These are phyloP conservation scores for Rhynchospora pubera DNA, from an alignment of 176 grass and related monocot species.

Conservation along the genomic window DNA sequence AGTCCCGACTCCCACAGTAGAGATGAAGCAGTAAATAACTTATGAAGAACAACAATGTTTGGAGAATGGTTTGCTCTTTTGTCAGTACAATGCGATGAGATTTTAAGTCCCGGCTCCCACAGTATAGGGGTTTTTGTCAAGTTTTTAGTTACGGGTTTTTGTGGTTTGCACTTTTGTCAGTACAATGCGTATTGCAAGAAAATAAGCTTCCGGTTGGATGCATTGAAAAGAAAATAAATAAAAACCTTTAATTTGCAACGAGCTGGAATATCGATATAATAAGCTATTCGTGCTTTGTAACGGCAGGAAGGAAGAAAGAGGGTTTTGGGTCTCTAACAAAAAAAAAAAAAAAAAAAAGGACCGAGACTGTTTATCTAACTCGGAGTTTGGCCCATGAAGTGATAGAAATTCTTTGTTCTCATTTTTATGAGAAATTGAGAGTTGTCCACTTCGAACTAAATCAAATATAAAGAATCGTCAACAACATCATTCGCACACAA, in stretches of 20 bases:
- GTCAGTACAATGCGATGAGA: too few relatives aligned
- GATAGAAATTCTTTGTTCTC: too few relatives aligned
- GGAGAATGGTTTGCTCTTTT: too few relatives aligned
- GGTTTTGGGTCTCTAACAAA: neutral
- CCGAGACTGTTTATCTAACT: neutral
- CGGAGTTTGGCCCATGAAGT: neutral
- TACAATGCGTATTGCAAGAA: neutral
- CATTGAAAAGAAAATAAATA: neutral
- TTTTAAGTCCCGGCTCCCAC: too few relatives aligned
- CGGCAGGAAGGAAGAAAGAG: neutral
- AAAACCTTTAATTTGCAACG: neutral
- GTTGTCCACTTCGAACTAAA: too few relatives aligned
- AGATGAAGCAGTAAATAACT: neutral
- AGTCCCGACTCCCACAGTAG: constrained; percentile 35
- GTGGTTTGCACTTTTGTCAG: neutral
- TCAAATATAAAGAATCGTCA: too few relatives aligned
- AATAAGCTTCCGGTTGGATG: neutral
- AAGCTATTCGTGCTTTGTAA: neutral
- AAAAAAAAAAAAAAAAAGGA: neutral
- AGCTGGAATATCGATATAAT: too few relatives aligned
- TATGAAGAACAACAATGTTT: neutral
- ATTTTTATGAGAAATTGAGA: too few relatives aligned
- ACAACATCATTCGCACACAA: too few relatives aligned
- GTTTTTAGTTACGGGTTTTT: neutral
- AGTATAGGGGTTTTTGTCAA: neutral